Evolutionary conservation across 768 basidiomycete genomes (phyloP).

Genomic region (Trametes cubensis): DNA sequence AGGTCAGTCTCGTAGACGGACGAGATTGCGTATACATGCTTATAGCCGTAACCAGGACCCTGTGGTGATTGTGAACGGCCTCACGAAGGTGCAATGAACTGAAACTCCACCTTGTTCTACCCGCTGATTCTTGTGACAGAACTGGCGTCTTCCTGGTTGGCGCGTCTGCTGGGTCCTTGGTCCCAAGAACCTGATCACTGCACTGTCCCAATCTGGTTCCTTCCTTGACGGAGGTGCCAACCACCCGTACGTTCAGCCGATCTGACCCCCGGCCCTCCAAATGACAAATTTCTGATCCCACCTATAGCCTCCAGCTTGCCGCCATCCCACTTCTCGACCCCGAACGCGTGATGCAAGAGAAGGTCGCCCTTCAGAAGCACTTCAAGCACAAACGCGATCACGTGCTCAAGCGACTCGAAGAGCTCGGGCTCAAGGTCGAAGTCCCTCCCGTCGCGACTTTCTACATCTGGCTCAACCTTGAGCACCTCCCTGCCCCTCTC

Average conservation of each 20-base stretch:
- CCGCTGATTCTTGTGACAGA: conserved; percentile 51
- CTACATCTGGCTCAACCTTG: conserved; percentile 93
- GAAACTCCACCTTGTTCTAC: too few species aligned
- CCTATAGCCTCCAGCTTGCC: conserved; percentile 75
- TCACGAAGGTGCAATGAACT: conserved; percentile 70
- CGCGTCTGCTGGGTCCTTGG: conserved; percentile 93
- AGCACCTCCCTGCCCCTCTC: conserved; percentile 74
- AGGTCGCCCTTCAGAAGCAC: conserved; percentile 84
- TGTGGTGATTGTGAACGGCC: conserved; percentile 84
- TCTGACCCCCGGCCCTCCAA: too few species aligned
- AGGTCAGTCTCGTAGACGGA: conserved; percentile 39
- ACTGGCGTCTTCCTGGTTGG: conserved; percentile 96
- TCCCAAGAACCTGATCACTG: conserved; percentile 84
- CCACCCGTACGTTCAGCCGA: conserved; percentile 66
- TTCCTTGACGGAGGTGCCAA: conserved; percentile 96
- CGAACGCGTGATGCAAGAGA: conserved; percentile 69
- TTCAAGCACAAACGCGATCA: conserved; percentile 93
- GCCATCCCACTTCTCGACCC: conserved; percentile 84
- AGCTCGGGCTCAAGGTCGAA: conserved; percentile 75
- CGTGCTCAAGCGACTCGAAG: conserved; percentile 77
- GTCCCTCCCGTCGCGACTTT: conserved; percentile 83
- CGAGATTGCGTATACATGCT: background rate
- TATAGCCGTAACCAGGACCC: conserved; percentile 56
- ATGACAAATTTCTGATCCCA: background rate
- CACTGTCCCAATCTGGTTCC: conserved; percentile 90